Conservation (phyloP, 192 early-diverging fungal genomes). For the Gonapodya prolifera region DNA sequence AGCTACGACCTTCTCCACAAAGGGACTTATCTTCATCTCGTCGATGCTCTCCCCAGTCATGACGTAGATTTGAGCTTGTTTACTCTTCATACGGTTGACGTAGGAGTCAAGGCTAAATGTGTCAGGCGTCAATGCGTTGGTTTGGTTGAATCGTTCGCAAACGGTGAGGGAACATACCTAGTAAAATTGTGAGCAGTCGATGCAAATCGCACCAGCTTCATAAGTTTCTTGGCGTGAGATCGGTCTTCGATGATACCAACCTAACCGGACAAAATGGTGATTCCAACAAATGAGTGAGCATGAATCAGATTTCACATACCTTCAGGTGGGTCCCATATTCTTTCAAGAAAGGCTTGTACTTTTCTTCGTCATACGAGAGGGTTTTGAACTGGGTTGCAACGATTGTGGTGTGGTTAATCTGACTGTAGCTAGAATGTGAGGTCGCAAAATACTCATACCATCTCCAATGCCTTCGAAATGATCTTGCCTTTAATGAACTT, state of each 20-base stretch:
- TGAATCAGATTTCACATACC: neutral
- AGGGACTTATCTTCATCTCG: conserved; percentile 69
- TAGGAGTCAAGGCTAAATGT: conserved; percentile 63
- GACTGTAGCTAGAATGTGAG: neutral
- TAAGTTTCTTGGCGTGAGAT: conserved; percentile 55
- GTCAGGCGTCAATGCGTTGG: too few species aligned
- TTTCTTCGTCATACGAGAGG: conserved; percentile 21
- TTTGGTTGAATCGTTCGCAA: too few species aligned
- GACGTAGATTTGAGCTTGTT: conserved; percentile 84
- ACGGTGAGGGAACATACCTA: too few species aligned
- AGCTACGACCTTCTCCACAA: conserved; percentile 76
- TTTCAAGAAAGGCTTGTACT: conserved; percentile 15
- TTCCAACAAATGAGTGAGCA: neutral
- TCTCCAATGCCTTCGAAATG: conserved; percentile 78
- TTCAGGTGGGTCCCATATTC: neutral
- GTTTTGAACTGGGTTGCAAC: conserved; percentile 48
- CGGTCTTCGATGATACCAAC: conserved; percentile 82
- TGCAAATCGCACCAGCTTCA: conserved; percentile 69
- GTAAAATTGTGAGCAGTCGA: conserved; percentile 39
- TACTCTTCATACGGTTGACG: conserved; percentile 74
- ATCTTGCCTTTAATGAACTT: conserved; percentile 75
- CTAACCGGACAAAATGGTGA: conserved; percentile 66
- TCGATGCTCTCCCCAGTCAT: conserved; percentile 57
- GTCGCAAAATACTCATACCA: conserved; percentile 54
- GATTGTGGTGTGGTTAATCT: too few species aligned